Percentiles rank a stretch among this genome's conserved stretches.
These are phyloP conservation scores for Amoebophrya sp. DNA, from an alignment of 169 alveolate genomes.

Conservation along the genomic window DNA sequence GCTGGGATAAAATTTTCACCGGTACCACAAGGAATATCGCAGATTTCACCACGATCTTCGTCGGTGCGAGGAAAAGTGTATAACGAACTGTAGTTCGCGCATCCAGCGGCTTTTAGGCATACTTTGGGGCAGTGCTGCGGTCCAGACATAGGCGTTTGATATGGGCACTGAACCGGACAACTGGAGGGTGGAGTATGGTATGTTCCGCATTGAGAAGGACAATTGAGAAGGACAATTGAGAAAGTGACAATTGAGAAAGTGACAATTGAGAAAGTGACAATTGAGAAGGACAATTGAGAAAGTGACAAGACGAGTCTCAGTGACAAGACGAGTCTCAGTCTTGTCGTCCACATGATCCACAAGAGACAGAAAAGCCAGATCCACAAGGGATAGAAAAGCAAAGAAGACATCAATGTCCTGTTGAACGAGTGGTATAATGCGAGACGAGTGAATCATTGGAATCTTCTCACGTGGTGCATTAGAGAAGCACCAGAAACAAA, in stretches of 20 bases:
- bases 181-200: background rate
- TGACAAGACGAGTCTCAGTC: no score
- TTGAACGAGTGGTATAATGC: no score
- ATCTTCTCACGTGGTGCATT: background rate
- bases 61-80: background rate
- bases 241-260: no score
- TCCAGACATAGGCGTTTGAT: background rate
- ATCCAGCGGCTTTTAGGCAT: background rate
- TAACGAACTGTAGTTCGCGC: background rate
- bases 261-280: no score
- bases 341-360: no score
- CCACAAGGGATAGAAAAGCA: no score
- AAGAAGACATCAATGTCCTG: no score
- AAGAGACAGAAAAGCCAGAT: no score
- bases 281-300: no score
- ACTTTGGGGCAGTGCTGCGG: background rate
- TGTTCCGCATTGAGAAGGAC: no score
- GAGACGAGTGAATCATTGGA: background rate
- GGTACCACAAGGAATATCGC: background rate
- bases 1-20: background rate
- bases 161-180: background rate
- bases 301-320: no score
- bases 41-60: background rate
- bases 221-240: no score
- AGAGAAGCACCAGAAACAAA: background rate